phyloP scores from a whole-genome alignment of 1,284 basidiomycete species.

The Hemileia vastatrix region DNA sequence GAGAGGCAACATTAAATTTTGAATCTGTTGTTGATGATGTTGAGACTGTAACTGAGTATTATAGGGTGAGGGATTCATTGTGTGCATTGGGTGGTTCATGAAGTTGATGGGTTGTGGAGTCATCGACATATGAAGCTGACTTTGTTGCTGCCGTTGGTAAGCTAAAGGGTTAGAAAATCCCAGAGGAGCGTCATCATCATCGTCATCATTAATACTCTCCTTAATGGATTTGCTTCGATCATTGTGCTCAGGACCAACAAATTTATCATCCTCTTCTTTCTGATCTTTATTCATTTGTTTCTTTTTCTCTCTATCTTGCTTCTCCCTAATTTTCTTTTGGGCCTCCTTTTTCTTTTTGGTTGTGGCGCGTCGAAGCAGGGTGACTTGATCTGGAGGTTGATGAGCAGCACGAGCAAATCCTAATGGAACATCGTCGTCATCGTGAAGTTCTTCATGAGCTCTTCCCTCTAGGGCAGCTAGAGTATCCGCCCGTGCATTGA shows the following conservation, averaged over 20 bases:
- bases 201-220: no score
- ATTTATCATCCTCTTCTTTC: no score
- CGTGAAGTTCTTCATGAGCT: conserved; percentile 6
- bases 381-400: neutral
- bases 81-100: neutral
- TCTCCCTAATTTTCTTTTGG: neutral
- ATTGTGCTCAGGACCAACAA: no score
- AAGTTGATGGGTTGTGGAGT: neutral
- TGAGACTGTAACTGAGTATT: no score
- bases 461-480: conserved; percentile 18
- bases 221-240: no score
- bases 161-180: neutral
- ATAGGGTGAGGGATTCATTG: neutral
- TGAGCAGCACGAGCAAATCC: conserved; percentile 19
- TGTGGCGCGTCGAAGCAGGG: neutral
- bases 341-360: conserved; percentile 9
- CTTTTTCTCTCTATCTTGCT: neutral
- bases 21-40: no score
- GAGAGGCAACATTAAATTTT: neutral
- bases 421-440: conserved; percentile 21
- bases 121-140: conserved; percentile 1
- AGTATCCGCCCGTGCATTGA: conserved; percentile 12
- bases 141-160: no score
- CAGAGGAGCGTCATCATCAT: neutral
- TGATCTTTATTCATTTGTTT: no score